Conservation (phyloP, 73 alveolate species). For the Symbiodinium pilosum region DNA sequence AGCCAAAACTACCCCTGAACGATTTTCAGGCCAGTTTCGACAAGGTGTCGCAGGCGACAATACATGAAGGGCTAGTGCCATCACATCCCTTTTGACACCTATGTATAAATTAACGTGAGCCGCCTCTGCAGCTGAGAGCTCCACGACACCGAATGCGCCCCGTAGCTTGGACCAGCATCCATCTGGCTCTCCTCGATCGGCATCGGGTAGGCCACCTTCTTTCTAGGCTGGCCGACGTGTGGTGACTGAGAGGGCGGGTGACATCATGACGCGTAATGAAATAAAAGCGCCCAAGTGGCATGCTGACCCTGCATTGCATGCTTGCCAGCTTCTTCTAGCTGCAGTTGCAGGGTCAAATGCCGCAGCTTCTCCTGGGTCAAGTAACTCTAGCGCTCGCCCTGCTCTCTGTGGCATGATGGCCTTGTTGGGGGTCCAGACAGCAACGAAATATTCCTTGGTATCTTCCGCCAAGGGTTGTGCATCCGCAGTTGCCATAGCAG, state of each 20-base stretch:
- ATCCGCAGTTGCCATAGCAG: background rate
- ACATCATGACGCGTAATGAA: no score
- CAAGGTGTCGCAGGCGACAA: no score
- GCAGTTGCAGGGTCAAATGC: constrained; percentile 11
- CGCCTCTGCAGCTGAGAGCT: background rate
- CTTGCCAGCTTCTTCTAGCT: constrained; percentile 24
- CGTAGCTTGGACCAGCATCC: background rate
- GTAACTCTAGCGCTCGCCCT: background rate
- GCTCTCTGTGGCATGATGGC: background rate
- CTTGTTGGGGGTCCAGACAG: constrained; percentile 61
- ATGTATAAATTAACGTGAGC: no score
- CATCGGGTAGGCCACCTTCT: background rate
- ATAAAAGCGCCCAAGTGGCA: no score
- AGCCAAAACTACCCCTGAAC: no score
- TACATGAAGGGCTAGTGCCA: no score
- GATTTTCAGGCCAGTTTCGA: no score
- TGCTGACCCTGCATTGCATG: no score
- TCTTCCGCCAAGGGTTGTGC: background rate
- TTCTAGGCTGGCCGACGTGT: background rate
- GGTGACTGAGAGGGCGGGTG: no score
- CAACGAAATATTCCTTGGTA: constrained; percentile 46
- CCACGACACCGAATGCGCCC: background rate
- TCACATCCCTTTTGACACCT: no score
- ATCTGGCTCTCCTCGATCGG: background rate
- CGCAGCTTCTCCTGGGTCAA: constrained; percentile 24